Evolutionary conservation across 1,284 basidiomycete genomes (phyloP).

Genomic region (Termitomyces sp.): DNA sequence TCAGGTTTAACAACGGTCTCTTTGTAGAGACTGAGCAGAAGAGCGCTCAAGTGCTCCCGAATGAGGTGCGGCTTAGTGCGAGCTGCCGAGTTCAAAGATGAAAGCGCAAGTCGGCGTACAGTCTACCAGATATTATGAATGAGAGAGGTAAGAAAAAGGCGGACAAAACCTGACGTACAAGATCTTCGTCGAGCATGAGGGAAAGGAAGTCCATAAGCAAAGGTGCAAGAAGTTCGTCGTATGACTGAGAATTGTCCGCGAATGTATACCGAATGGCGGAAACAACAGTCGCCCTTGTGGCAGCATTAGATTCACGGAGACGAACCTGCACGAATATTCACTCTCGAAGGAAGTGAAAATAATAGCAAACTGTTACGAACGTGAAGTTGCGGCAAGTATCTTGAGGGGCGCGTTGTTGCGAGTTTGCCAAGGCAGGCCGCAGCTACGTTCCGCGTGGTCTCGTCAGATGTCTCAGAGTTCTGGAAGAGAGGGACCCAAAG

Average conservation of each 20-base stretch:
- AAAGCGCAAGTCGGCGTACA: conserved; percentile 83
- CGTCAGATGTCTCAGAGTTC: conserved; percentile 80
- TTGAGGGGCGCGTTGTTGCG: conserved; percentile 83
- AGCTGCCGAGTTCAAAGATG: conserved; percentile 89
- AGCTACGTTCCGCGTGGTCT: conserved; percentile 89
- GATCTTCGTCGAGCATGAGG: conserved; percentile 79
- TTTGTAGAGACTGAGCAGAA: conserved; percentile 83
- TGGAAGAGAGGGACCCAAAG: conserved; percentile 91
- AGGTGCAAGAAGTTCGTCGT: conserved; percentile 85
- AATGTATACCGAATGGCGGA: conserved; percentile 96
- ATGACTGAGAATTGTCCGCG: conserved; percentile 77
- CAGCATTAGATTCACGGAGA: conserved; percentile 61
- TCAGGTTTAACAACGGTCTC: conserved; percentile 81
- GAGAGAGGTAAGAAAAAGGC: not conserved
- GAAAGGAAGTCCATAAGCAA: conserved; percentile 88
- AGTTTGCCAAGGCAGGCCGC: conserved; percentile 96
- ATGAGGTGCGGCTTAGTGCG: conserved; percentile 93
- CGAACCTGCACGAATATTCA: conserved; percentile 41
- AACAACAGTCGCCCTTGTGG: conserved; percentile 84
- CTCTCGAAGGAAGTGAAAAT: not conserved
- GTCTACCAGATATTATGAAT: conserved; percentile 43
- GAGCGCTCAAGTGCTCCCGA: conserved; percentile 70
- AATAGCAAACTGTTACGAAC: conserved; percentile 34
- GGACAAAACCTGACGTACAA: conserved; percentile 48
- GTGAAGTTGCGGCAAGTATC: conserved; percentile 90